Base-by-base conservation (phyloP, 306 rosid species). In the Begonia loranthoides region DNA sequence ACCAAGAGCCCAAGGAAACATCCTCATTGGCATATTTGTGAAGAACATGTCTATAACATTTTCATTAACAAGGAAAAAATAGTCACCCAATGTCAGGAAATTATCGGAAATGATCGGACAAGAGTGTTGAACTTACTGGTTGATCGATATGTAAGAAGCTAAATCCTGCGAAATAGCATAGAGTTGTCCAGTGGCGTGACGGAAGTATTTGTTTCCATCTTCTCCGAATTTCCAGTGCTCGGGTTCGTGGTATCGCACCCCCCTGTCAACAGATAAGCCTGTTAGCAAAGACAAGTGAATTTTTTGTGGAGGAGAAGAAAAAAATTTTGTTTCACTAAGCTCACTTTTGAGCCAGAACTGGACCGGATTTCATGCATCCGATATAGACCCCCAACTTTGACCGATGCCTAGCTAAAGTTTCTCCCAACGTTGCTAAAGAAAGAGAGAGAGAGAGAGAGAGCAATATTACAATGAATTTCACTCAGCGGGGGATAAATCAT, bases 291-390 rank as follows among this genome's bases (percentile, higher is more conserved):
- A 13, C 43, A 45, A 15, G 15, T 63, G 52, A 41, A 12, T 53
- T 9, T 49, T 10, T 49, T 10, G 28, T 10, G 34, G 14, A 50
- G 49, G 15, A 48, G 49, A 50, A 45, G n/a, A 44, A 61, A 15
- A 17, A 2, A 39, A 9, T 15, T 10, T 17, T 2, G 9, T 15
- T 47, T 21, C 6, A 19, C 2, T 28, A 10, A 10, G 22, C 78
- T 72, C 55, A 77, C 83, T 77, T 77, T 66, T 57, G 83, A 41
- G 83, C 79, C 41, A 77, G 74, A 50, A 77, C 83, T 0, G 79
- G 83, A 65, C 83, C 83, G 5, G 83, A 77, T 64, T 77, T 77
- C 83, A 77, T 77, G 63, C 83, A 77, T 49, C 83, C 83, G 15
- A 77, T 73, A 57, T 77, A 77, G 36, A 77, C 74, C 46, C 79